phyloP scores from a whole-genome alignment of 106 monocot species.

The Cymbidium sinense region DNA sequence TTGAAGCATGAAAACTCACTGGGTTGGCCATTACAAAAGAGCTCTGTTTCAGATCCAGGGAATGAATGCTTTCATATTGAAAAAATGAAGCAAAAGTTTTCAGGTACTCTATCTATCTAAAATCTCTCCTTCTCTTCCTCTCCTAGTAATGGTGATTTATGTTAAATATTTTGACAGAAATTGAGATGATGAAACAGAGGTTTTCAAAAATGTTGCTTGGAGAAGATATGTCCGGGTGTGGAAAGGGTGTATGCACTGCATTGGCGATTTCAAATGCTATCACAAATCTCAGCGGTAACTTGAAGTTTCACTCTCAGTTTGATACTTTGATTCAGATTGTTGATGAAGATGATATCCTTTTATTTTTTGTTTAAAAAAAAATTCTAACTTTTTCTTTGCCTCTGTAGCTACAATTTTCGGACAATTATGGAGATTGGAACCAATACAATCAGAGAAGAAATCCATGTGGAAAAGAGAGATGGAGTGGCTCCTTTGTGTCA shows the following conservation, averaged over 20 bases:
- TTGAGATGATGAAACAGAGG: constrained; percentile 98
- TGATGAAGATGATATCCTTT: background rate
- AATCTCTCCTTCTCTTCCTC: background rate
- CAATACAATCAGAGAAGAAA: constrained; percentile 68
- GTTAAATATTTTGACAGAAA: constrained; percentile 25
- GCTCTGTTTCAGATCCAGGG: background rate
- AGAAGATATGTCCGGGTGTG: constrained; percentile 98
- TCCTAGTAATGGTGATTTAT: background rate
- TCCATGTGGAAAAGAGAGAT: constrained; percentile 88
- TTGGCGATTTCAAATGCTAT: constrained; percentile 88
- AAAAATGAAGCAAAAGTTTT: background rate
- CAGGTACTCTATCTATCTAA: background rate
- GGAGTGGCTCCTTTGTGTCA: constrained; percentile 84
- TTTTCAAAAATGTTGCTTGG: constrained; percentile 89
- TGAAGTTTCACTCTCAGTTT: background rate
- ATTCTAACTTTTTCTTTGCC: background rate
- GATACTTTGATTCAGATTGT: too few species aligned
- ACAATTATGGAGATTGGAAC: constrained; percentile 85
- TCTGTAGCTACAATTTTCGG: constrained; percentile 75
- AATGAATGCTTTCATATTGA: background rate
- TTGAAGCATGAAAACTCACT: background rate
- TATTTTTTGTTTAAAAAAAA: background rate
- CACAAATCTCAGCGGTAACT: constrained; percentile 86
- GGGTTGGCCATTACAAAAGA: background rate
- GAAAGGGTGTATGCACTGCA: constrained; percentile 88